Base-by-base conservation (phyloP, 176 grass and related monocot genomes). In the Oryza longistaminata region DNA sequence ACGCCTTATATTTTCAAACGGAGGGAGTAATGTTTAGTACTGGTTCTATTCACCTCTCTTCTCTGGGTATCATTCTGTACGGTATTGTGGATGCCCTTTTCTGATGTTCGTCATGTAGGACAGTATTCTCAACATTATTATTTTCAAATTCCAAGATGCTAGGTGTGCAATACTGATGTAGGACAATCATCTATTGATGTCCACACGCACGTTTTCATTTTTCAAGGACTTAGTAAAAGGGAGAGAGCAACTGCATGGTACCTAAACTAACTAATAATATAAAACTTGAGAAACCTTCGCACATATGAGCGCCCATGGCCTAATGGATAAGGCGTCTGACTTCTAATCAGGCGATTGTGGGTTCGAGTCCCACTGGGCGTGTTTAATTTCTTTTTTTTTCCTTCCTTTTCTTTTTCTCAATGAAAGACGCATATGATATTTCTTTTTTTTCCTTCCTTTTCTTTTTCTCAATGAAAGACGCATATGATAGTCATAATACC, bases 321-420 rank as follows among this genome's bases (percentile, higher is more conserved):
- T 94, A 93, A 97, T 94, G 92, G 92, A 97, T 91, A 94, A 97
- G 90, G 88, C 92, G 78, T 94, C 84, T 91, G 90, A 92, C 92
- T 97, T 92, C 84, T 97, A 94, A 91, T 97, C 81, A 94, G 90
- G 86, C 87, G 90, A 94, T 84, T 97, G 90, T 97, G 90, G 95
- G 95, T 97, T 97, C 95, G 90, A 94, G 88, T 97, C 92, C 90
- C 95, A 94, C 86, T 88, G 88, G 90, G 95, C 92, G 95, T 94
- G 91, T 58, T 8, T 5, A 0, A 8, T n/a, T n/a, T n/a, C n/a
- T n/a, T n/a, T n/a, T n/a, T n/a, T n/a, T n/a, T n/a, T n/a, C n/a
- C n/a, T n/a, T n/a, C n/a, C n/a, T n/a, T n/a, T n/a, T n/a, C n/a
- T n/a, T n/a, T n/a, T n/a, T n/a, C n/a, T n/a, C n/a, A n/a, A n/a